Conservation (phyloP, 805 yeast species). For the Hyphopichia homilentoma region DNA sequence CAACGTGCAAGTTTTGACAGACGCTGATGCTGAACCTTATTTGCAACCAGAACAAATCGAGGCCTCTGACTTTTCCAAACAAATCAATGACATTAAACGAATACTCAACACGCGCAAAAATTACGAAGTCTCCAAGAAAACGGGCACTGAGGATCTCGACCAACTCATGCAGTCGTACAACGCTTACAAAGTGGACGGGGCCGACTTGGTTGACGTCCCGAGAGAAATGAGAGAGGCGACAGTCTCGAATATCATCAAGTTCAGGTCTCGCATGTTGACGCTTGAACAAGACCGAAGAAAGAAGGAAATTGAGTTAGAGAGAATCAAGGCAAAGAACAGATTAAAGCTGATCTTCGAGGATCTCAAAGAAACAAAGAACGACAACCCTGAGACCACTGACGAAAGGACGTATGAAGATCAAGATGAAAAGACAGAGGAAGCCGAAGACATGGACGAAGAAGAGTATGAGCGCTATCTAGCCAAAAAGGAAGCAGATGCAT, state of each 20-base stretch:
- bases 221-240: constrained; percentile 49
- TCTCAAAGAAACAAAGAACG: constrained; percentile 26
- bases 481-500: constrained; percentile 18
- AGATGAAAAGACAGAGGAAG: constrained; percentile 16
- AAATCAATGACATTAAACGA: constrained; percentile 5
- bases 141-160: constrained; percentile 34
- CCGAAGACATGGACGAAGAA: constrained; percentile 20
- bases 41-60: constrained; percentile 2
- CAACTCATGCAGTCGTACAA: constrained; percentile 31
- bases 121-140: constrained; percentile 13
- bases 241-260: constrained; percentile 50
- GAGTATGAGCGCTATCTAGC: constrained; percentile 21
- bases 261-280: constrained; percentile 51
- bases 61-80: constrained; percentile 2
- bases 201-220: constrained; percentile 57
- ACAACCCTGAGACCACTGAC: neutral
- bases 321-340: constrained; percentile 44
- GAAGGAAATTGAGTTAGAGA: constrained; percentile 45
- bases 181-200: constrained; percentile 51
- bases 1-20: constrained; percentile 7
- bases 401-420: constrained; percentile 3
- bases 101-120: constrained; percentile 16
- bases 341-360: constrained; percentile 44
- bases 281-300: constrained; percentile 51
- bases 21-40: constrained; percentile 3